These are phyloP conservation scores for Urochloa ruziziensis DNA, from an alignment of 176 grass and related monocot genomes.

Conservation along the genomic window DNA sequence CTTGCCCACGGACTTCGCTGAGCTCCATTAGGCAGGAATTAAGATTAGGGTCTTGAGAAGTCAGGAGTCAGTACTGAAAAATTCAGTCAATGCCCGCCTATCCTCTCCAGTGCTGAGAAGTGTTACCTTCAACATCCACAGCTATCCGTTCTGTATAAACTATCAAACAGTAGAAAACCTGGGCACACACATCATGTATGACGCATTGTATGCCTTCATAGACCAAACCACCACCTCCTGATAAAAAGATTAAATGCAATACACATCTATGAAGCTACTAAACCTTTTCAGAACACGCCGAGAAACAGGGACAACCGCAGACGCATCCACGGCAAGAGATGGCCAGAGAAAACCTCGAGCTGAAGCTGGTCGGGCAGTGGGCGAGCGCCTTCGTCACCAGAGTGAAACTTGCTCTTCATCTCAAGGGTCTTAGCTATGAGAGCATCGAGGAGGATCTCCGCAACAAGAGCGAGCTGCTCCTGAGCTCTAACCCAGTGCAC, in stretches of 20 bases:
- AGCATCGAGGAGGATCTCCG: constrained; percentile 41
- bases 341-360: not conserved
- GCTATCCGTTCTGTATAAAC: not conserved
- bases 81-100: no score
- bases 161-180: not conserved
- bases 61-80: no score
- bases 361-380: constrained; percentile 45
- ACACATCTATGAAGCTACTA: not conserved
- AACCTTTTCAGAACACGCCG: not conserved
- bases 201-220: not conserved
- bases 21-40: no score
- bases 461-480: constrained; percentile 51
- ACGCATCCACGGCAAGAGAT: not conserved
- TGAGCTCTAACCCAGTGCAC: constrained; percentile 48
- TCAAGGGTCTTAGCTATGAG: constrained; percentile 59
- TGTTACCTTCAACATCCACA: not conserved
- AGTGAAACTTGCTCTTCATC: constrained; percentile 38
- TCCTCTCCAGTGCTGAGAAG: not conserved
- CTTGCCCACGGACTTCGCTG: no score
- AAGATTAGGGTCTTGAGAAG: no score
- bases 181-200: not conserved
- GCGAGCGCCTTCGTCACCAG: constrained; percentile 21
- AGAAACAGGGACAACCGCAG: not conserved
- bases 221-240: not conserved
- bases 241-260: not conserved